Conservation (phyloP, 108 stramenopile genomes). For the Nitzschia sp. region DNA sequence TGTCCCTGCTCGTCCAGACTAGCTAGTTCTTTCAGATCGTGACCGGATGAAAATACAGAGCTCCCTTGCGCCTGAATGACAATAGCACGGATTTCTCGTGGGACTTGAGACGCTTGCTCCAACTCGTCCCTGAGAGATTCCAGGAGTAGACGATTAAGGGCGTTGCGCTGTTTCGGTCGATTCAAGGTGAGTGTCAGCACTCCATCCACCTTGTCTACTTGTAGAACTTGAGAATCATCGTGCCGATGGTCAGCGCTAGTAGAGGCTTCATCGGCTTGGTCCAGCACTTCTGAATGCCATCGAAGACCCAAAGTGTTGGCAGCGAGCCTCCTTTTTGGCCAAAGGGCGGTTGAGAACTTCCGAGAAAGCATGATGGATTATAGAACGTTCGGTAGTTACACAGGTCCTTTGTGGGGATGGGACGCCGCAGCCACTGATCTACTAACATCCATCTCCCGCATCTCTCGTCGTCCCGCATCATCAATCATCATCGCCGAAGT, state of each 20-base stretch:
- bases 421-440: too few species aligned
- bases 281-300: too few species aligned
- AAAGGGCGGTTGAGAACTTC: too few species aligned
- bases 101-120: background rate
- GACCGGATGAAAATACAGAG: conserved; percentile 62
- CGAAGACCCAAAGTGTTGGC: too few species aligned
- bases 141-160: conserved; percentile 35
- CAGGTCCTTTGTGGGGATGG: too few species aligned
- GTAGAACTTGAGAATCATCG: background rate
- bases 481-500: too few species aligned
- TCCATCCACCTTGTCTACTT: conserved; percentile 1
- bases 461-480: too few species aligned
- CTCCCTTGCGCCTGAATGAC: conserved; percentile 41
- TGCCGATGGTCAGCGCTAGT: background rate
- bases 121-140: conserved; percentile 28
- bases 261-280: too few species aligned
- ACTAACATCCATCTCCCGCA: too few species aligned
- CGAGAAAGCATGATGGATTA: too few species aligned
- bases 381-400: too few species aligned
- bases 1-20: conserved; percentile 8
- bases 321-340: too few species aligned
- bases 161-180: conserved; percentile 33
- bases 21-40: conserved; percentile 63
- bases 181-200: conserved; percentile 27
- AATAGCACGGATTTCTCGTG: conserved; percentile 29